These are phyloP conservation scores for Kwoniella newhampshirensis DNA, from an alignment of 768 basidiomycete genomes.

Conservation along the genomic window DNA sequence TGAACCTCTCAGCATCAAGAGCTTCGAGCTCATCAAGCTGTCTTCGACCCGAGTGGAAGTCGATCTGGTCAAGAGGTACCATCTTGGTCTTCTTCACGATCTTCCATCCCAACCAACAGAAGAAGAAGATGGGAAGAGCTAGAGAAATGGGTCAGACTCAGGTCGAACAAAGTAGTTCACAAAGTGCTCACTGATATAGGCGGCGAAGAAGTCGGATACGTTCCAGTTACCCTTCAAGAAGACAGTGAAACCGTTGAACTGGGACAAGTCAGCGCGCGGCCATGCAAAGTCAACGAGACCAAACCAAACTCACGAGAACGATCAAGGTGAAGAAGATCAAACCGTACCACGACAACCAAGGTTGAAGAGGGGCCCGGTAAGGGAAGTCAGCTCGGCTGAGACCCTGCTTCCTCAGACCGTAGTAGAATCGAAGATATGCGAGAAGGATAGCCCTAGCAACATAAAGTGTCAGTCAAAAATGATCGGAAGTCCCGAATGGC, in stretches of 20 bases:
- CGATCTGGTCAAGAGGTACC: constrained; percentile 49
- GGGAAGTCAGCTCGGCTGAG: constrained; percentile 49
- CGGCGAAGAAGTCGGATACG: constrained; percentile 49
- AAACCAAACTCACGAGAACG: constrained; percentile 42
- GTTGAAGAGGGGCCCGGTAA: constrained; percentile 53
- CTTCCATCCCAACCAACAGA: constrained; percentile 53
- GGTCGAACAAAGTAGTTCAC: neutral
- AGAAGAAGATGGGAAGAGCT: constrained; percentile 52
- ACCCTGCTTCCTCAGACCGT: constrained; percentile 52
- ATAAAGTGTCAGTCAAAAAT: neutral
- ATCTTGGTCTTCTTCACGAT: constrained; percentile 47
- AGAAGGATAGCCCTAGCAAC: constrained; percentile 36
- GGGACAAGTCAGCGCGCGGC: constrained; percentile 29
- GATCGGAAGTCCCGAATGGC: neutral
- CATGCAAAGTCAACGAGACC: constrained; percentile 47
- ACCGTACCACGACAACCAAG: constrained; percentile 48
- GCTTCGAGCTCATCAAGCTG: constrained; percentile 52
- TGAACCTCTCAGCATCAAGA: constrained; percentile 35
- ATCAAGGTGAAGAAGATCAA: constrained; percentile 50
- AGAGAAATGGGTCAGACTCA: neutral
- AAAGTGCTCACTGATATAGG: constrained; percentile 47
- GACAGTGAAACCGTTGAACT: constrained; percentile 49
- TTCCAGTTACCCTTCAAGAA: constrained; percentile 55
- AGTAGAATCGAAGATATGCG: constrained; percentile 47
- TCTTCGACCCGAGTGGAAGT: constrained; percentile 49